Percentiles rank a stretch among this genome's conserved stretches.
Evolutionary conservation across 1,139 yeast genomes (phyloP).

Genomic region (Diutina pseudorugosa): DNA sequence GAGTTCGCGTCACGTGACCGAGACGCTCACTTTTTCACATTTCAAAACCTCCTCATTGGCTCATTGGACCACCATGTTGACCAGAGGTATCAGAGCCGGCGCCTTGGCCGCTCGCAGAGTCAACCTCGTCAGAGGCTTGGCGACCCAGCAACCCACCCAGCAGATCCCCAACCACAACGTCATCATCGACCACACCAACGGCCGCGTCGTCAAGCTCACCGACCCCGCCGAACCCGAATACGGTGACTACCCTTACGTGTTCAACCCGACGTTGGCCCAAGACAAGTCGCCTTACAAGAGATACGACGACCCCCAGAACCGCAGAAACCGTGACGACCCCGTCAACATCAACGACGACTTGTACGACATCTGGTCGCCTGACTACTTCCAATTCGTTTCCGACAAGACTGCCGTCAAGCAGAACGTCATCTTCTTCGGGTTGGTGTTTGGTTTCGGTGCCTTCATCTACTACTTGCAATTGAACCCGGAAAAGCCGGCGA

Average conservation of each 20-base stretch:
- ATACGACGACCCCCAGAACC: slow-evolving; percentile 73
- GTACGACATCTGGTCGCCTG: slow-evolving; percentile 84
- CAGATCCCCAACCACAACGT: slow-evolving; percentile 11
- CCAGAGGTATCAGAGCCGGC: slow-evolving; percentile 7
- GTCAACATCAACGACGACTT: slow-evolving; percentile 59
- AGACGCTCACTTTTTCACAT: not conserved
- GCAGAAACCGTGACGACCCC: slow-evolving; percentile 70
- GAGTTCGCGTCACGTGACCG: not conserved
- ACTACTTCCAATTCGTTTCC: slow-evolving; percentile 48
- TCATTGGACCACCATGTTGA: not conserved
- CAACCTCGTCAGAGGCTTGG: slow-evolving; percentile 15
- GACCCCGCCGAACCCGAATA: slow-evolving; percentile 34
- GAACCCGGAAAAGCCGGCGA: slow-evolving; percentile 67
- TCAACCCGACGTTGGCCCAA: slow-evolving; percentile 27
- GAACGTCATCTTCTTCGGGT: slow-evolving; percentile 41
- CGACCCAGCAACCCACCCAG: slow-evolving; percentile 14
- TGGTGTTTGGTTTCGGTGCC: slow-evolving; percentile 42
- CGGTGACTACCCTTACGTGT: slow-evolving; percentile 25
- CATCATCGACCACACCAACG: slow-evolving; percentile 30
- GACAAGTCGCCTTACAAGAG: slow-evolving; percentile 57
- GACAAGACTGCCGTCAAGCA: slow-evolving; percentile 50
- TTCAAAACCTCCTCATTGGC: not conserved
- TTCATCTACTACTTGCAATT: slow-evolving; percentile 42
- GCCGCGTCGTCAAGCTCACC: slow-evolving; percentile 28
- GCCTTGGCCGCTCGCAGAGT: slow-evolving; percentile 8